Conservation (phyloP, 2,329 filamentous ascomycete genomes). For the Colletotrichum simmondsii region DNA sequence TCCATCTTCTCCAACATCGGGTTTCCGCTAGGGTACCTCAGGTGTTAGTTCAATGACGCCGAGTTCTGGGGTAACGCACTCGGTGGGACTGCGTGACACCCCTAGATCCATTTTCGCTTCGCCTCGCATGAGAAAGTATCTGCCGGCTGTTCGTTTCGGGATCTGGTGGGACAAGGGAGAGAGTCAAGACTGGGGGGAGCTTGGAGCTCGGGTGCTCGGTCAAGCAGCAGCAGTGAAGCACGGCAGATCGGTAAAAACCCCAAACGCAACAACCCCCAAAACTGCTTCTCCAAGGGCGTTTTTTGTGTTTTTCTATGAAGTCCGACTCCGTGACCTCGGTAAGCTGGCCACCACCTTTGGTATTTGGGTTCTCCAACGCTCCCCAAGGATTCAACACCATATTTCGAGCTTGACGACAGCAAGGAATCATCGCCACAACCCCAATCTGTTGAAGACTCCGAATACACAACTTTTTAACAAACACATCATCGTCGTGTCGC, state of each 20-base stretch:
- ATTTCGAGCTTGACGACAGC: not conserved
- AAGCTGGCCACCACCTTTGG: not conserved
- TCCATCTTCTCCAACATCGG: slow-evolving; percentile 10
- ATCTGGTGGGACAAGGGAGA: not conserved
- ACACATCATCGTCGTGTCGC: not conserved
- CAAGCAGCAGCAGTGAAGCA: not conserved
- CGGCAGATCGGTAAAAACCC: not conserved
- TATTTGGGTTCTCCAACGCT: slow-evolving; percentile 2
- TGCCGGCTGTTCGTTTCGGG: slow-evolving; percentile 6
- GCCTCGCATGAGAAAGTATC: not conserved
- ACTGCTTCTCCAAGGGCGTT: not conserved
- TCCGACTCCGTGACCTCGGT: not conserved
- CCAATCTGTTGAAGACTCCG: not conserved
- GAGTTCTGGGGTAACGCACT: not conserved
- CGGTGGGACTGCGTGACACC: not conserved
- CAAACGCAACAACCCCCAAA: not conserved
- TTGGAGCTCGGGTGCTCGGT: slow-evolving; percentile 11
- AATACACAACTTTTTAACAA: not conserved
- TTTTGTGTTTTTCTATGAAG: not conserved
- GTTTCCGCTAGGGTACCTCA: not conserved
- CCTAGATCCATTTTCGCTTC: not conserved
- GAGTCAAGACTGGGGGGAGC: not conserved
- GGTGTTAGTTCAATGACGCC: not conserved
- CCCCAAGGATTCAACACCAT: slow-evolving; percentile 10
- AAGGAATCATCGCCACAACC: not conserved